These are phyloP conservation scores for Fusarium kyushuense DNA, from an alignment of 2,329 filamentous ascomycete genomes.

Conservation along the genomic window DNA sequence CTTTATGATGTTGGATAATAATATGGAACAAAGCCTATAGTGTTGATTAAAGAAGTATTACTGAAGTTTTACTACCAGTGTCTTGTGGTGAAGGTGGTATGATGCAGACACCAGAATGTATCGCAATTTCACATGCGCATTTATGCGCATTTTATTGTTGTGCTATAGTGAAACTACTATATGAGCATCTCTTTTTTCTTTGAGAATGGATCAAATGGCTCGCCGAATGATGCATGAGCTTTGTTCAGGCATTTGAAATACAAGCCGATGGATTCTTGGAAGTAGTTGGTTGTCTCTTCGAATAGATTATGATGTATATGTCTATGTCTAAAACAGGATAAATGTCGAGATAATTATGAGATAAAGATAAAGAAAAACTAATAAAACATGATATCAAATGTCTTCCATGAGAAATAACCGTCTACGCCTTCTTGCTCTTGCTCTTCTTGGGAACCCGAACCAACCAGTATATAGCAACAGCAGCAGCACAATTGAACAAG, in stretches of 20 bases:
- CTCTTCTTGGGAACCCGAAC: slow-evolving; percentile 51
- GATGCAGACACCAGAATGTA: no score
- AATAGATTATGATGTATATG: background rate
- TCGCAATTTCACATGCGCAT: no score
- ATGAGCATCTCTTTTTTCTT: no score
- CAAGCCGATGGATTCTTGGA: accelerated
- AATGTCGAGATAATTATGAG: background rate
- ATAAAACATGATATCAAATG: background rate
- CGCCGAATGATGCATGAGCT: no score
- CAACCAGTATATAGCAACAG: slow-evolving; percentile 62
- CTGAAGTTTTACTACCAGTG: background rate
- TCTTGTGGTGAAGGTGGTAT: background rate
- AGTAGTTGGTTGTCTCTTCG: background rate
- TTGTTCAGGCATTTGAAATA: no score
- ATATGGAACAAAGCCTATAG: background rate
- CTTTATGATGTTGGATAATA: slow-evolving; percentile 19
- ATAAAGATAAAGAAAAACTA: background rate
- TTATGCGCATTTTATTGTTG: no score
- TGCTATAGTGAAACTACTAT: no score
- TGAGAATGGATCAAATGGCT: no score
- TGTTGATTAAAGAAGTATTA: accelerated
- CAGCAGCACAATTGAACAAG: slow-evolving; percentile 62
- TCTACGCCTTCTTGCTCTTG: slow-evolving; percentile 4
- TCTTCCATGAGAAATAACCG: background rate
- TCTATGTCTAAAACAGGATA: background rate